Percentiles rank a stretch among this genome's conserved stretches.
phyloP scores from a whole-genome alignment of 2,329 filamentous ascomycete genomes.

The Exophiala mesophila region DNA sequence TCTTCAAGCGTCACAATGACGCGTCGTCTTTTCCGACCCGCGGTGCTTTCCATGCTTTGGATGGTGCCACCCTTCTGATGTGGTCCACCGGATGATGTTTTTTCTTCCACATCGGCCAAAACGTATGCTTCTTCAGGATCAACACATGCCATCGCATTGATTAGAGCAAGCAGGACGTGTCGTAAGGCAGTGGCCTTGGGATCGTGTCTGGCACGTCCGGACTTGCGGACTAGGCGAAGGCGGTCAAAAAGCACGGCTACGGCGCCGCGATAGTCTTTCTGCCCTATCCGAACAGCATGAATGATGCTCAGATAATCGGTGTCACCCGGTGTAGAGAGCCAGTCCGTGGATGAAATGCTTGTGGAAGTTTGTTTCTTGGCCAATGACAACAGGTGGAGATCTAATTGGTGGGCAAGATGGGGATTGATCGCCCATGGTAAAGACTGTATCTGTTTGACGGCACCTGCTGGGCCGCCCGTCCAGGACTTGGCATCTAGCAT shows the following conservation, averaged over 20 bases:
- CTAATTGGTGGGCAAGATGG: constrained; percentile 70
- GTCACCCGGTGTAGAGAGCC: constrained; percentile 13
- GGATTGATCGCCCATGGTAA: constrained; percentile 64
- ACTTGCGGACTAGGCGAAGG: constrained; percentile 32
- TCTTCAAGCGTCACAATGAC: constrained; percentile 81
- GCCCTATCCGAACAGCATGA: constrained; percentile 82
- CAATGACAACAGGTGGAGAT: constrained; percentile 68
- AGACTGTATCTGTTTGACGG: constrained; percentile 59
- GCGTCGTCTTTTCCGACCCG: constrained; percentile 41
- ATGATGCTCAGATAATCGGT: constrained; percentile 82
- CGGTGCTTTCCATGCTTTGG: constrained; percentile 10
- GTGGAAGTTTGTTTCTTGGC: constrained; percentile 66
- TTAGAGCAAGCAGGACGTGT: constrained; percentile 79
- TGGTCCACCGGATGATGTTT: constrained; percentile 8
- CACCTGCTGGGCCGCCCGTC: constrained; percentile 35
- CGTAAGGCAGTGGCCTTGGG: constrained; percentile 51
- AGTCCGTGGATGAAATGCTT: neutral
- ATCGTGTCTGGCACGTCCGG: constrained; percentile 30
- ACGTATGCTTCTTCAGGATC: constrained; percentile 78
- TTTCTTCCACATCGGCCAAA: constrained; percentile 29
- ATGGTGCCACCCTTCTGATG: constrained; percentile 20
- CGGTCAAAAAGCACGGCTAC: constrained; percentile 43
- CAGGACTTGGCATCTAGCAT: constrained; percentile 34
- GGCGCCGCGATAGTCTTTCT: constrained; percentile 78
- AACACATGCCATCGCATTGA: constrained; percentile 88